These are phyloP conservation scores for Scedosporium apiospermum DNA, from an alignment of 2,329 filamentous ascomycete genomes.

Conservation along the genomic window DNA sequence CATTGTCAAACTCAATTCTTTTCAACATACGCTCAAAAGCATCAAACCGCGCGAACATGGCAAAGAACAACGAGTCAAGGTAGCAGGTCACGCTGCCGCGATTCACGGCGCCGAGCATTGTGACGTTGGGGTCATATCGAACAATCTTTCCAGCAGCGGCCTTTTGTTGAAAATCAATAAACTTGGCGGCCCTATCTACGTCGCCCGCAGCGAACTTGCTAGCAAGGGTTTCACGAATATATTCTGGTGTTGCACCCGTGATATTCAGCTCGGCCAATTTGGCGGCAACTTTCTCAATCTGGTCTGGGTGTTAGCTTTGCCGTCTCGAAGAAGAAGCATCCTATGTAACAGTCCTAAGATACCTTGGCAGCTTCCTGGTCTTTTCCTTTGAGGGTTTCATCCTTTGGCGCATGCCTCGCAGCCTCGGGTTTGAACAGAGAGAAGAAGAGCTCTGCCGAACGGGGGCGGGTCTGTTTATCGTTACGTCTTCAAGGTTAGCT, in stretches of 20 bases:
- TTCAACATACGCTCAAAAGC: constrained; percentile 91
- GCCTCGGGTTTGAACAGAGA: constrained; percentile 55
- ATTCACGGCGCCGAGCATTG: constrained; percentile 80
- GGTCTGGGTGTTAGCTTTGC: constrained; percentile 12
- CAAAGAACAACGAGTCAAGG: constrained; percentile 80
- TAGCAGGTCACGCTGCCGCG: constrained; percentile 86
- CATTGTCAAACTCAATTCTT: constrained; percentile 57
- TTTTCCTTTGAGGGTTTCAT: constrained; percentile 41
- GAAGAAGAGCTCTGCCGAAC: constrained; percentile 49
- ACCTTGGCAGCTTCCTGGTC: constrained; percentile 29
- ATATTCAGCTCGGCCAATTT: constrained; percentile 30
- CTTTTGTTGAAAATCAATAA: constrained; percentile 70
- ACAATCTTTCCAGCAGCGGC: constrained; percentile 71
- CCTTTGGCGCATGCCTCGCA: constrained; percentile 31
- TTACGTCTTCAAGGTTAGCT: not conserved
- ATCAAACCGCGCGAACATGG: constrained; percentile 87
- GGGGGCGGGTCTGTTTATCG: constrained; percentile 35
- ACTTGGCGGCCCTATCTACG: constrained; percentile 61
- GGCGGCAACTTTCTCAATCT: constrained; percentile 23
- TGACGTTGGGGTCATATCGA: constrained; percentile 60
- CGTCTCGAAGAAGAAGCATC: not conserved
- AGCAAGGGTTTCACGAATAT: constrained; percentile 44
- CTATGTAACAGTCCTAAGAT: not conserved
- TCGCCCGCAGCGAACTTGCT: constrained; percentile 60
- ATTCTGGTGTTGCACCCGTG: constrained; percentile 44